Percentiles rank a stretch among this genome's conserved stretches.
These are phyloP conservation scores for Clathrus columnatus DNA, from an alignment of 768 basidiomycete species.

Conservation along the genomic window DNA sequence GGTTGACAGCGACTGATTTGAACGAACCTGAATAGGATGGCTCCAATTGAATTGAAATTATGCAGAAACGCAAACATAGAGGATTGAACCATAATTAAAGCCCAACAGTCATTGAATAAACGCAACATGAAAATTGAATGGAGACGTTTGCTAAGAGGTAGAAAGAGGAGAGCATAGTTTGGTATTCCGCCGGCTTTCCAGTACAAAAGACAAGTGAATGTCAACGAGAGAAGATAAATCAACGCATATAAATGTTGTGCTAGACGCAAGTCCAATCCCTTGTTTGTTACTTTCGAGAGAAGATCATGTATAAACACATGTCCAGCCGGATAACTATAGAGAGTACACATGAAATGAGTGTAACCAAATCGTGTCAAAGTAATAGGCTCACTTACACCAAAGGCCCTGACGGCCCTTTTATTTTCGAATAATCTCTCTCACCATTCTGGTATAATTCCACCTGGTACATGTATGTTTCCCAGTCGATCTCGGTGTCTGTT, in stretches of 20 bases:
- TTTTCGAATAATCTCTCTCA: slow-evolving; percentile 70
- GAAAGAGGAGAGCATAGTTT: slow-evolving; percentile 62
- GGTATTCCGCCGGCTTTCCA: slow-evolving; percentile 47
- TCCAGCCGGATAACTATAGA: slow-evolving; percentile 82
- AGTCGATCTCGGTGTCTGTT: slow-evolving; percentile 97
- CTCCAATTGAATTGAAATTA: slow-evolving; percentile 51
- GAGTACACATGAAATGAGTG: slow-evolving; percentile 3
- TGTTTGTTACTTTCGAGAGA: slow-evolving; percentile 54
- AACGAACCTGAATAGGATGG: slow-evolving; percentile 65
- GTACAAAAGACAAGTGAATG: slow-evolving; percentile 64
- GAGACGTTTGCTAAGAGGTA: slow-evolving; percentile 84
- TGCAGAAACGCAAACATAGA: slow-evolving; percentile 59
- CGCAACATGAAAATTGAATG: slow-evolving; percentile 91
- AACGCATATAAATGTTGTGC: slow-evolving; percentile 74
- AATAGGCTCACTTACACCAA: slow-evolving; percentile 56
- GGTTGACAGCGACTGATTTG: background rate
- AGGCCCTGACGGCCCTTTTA: slow-evolving; percentile 87
- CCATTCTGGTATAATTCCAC: slow-evolving; percentile 70
- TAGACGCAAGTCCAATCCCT: slow-evolving; percentile 46
- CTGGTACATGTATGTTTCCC: slow-evolving; percentile 92
- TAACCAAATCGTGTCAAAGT: background rate
- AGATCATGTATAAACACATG: slow-evolving; percentile 77
- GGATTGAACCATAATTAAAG: slow-evolving; percentile 53
- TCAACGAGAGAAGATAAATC: slow-evolving; percentile 62
- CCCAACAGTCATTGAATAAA: slow-evolving; percentile 94